These are phyloP conservation scores for Penicillium bialowiezense DNA, from an alignment of 495 filamentous ascomycete species.

Conservation along the genomic window DNA sequence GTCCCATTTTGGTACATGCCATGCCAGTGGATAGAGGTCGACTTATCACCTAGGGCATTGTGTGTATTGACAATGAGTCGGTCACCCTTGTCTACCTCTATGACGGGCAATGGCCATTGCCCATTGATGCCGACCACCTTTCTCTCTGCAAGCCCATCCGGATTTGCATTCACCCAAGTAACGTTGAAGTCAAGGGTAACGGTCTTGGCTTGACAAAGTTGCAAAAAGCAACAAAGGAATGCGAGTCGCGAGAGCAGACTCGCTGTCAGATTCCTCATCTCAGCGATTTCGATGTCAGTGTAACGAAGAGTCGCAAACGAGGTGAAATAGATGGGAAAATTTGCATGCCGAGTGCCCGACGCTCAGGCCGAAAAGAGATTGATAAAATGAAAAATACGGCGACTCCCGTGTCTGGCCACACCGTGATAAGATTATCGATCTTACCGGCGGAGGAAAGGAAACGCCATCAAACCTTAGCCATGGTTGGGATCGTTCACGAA, in stretches of 20 bases:
- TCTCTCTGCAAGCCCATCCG: conserved; percentile 65
- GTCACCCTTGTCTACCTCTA: conserved; percentile 70
- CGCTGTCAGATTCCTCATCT: background rate
- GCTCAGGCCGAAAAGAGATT: background rate
- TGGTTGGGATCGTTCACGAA: background rate
- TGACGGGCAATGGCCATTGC: conserved; percentile 70
- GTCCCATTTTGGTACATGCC: conserved; percentile 72
- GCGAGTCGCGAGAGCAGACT: background rate
- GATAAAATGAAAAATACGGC: background rate
- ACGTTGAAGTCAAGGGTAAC: conserved; percentile 77
- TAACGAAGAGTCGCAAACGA: background rate
- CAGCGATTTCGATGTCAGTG: background rate
- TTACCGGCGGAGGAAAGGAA: background rate
- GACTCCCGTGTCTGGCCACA: conserved; percentile 1
- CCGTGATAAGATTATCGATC: conserved; percentile 25
- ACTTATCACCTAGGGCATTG: conserved; percentile 70
- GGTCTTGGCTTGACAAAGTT: conserved; percentile 48
- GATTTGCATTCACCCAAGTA: conserved; percentile 76
- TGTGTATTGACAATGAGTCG: conserved; percentile 66
- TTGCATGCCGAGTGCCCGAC: background rate
- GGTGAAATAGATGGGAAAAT: background rate
- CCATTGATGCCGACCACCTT: conserved; percentile 78
- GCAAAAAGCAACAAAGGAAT: conserved; percentile 3
- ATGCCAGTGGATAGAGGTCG: conserved; percentile 74
- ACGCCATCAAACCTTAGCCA: background rate